Base-by-base conservation (phyloP, 2,329 filamentous ascomycete species). In the Aspergillus candidus region DNA sequence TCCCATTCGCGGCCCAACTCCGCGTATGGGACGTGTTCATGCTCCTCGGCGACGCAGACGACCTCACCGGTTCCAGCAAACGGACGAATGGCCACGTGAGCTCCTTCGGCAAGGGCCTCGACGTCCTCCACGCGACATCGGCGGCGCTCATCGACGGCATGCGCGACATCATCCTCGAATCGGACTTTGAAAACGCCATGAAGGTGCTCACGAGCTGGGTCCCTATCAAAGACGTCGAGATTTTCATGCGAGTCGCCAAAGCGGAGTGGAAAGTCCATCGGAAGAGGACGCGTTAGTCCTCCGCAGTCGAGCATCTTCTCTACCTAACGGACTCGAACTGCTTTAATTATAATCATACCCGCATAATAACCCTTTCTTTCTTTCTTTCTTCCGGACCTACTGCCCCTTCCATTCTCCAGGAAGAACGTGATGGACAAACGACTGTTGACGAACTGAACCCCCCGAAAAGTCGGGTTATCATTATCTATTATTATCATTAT, bases 21-120 rank as follows among this genome's bases (percentile, higher is more conserved):
- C 85, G 93, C 38, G 86, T 98, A 12, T 98, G 93, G 93, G 93
- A 98, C 61, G 86, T 96, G 1, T 97, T 97, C 68, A 88, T 98
- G 79, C 80, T 98, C 11, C 79, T 97, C 11, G 93, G 91, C 37
- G 88, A 91, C 55, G 75, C 77, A 8, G 73, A 81, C n/a, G 72
- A 76, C 22, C 60, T 55, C 15, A 53, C 63, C 4, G 44, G 53
- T 7, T 38, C 37, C 32, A 53, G 49, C 22, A 48, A 47, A 58
- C 35, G 32, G 43, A 41, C 40, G 17, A 56, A 57, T 3, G 44
- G 55, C 43, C 27, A 41, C 54, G 41, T 65, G 38, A 61, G 60
- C 42, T 62, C 65, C 36, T 76, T 81, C 56, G 72, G 77, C 55
- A 77, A 79, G 32, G 86, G 88, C 41, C 76, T 97, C 31, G 89